Evolutionary conservation across 495 filamentous ascomycete genomes (phyloP).

Genomic region (Alectoria sarmentosa): DNA sequence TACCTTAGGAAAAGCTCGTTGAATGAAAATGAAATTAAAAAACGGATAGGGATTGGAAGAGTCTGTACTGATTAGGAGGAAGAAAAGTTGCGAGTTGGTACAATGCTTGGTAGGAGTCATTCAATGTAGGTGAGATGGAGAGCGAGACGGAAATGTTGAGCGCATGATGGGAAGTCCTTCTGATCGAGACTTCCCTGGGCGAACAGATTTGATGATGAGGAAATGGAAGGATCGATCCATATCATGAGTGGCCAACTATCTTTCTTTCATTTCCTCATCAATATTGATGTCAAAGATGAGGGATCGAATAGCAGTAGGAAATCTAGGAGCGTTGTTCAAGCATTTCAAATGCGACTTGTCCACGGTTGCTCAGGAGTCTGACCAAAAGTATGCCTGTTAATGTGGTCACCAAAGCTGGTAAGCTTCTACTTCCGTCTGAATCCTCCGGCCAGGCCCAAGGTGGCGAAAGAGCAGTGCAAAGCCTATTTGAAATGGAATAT

Average conservation of each 20-base stretch:
- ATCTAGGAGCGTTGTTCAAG: no score
- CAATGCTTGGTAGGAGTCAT: constrained; percentile 3
- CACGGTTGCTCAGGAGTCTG: not conserved
- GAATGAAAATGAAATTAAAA: not conserved
- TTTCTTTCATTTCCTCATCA: not conserved
- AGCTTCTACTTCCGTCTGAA: not conserved
- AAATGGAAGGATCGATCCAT: not conserved
- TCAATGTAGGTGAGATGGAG: not conserved
- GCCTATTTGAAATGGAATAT: not conserved
- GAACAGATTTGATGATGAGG: not conserved
- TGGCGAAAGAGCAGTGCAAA: not conserved
- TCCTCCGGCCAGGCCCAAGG: not conserved
- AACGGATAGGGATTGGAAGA: not conserved
- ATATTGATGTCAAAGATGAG: not conserved
- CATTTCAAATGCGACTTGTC: not conserved
- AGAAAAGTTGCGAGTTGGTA: constrained; percentile 12
- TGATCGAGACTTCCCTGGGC: not conserved
- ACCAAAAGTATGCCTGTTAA: not conserved
- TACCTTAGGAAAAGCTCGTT: not conserved
- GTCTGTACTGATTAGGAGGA: not conserved
- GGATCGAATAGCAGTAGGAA: no score
- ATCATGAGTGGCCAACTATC: not conserved
- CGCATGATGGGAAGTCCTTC: not conserved
- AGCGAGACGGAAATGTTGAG: not conserved
- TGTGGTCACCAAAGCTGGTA: not conserved